Base-by-base conservation (phyloP, 495 filamentous ascomycete species). In the Xylaria longipes region DNA sequence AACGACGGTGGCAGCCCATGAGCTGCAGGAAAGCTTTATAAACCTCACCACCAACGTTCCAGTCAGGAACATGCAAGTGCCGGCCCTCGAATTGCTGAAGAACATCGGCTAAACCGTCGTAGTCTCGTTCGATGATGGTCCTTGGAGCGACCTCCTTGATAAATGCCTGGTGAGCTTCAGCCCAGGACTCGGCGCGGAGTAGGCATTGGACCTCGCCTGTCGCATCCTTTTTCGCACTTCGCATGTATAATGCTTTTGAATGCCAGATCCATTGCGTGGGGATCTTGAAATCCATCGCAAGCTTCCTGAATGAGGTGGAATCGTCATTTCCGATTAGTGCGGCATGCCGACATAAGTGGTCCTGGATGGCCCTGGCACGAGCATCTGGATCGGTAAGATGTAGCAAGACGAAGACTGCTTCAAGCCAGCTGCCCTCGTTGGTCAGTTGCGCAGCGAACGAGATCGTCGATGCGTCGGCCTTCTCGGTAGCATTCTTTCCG, bases 151-250 rank as follows among this genome's bases (percentile, higher is more conserved):
- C 94, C 68, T 89, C 85, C 31, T 87, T 85, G 65, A 90, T 87
- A 69, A 98, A 92, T 1, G 94, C 94, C 39, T 87, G 84, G 80
- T 97, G 96, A 27, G 96, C 95, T 76, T 95, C 92, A 60, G 88
- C 87, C 84, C 89, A 92, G 65, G 93, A 88, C 58, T 86, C 87
- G 9, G 92, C 95, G 63, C 88, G 87, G 71, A 98, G 86, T 5
- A 97, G 87, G 70, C 89, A 93, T 54, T 90, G 85, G 7, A 94
- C 90, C 76, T 97, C 92, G 56, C 86, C 84, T 25, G 81, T 82
- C 27, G 90, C 81, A 75, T 95, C 87, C 37, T 87, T 84, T 68
- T 88, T 86, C 61, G 85, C 87, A 70, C 89, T 85, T 48, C 94
- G 89, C 71, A 93, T 93, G 75, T 93, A 87, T 9, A 97, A 84